Evolutionary conservation across 306 rosid species (phyloP), one percentile per base, ranked within the genome.

Genomic region (Prunus mume): DNA sequence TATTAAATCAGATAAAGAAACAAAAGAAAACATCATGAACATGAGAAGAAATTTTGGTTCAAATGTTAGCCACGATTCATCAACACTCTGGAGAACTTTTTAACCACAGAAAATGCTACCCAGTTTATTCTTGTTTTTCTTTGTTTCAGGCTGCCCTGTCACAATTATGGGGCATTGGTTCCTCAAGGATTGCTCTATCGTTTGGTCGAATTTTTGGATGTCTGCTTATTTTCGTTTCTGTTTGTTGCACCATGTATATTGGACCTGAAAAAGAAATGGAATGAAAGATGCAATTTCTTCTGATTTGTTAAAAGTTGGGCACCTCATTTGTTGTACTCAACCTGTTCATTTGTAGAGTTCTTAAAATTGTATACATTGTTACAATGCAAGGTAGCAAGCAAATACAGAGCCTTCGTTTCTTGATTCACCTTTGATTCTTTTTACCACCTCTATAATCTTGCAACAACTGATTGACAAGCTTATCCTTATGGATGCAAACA

Each of bases 221-320:
- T 78, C 56, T 89, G 24, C 88, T 93, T 24, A 82, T 93, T 75
- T 83, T 88, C 13, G 18, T 89, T 65, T 93, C 97, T 25, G 82
- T 82, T n/a, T 63, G 83, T 81, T 82, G 69, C 85, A 93, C 97
- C 56, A 50, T 93, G 76, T 93, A 87, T 69, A 52, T 86, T 71
- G 97, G 97, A 80, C 93, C 97, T n/a, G 91, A 90, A 51, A 93
- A 75, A 79, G 96, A 90, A 68, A 75, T 34, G 47, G 92, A 82
- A 72, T 76, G 81, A 91, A 32, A 56, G 51, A 68, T 32, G 45
- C 74, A 58, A 27, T 54, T 71, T 76, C 64, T 13, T 74, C 50
- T 78, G 18, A 50, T 56, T 65, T 65, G n/a, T 83, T 51, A 67
- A 34, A 71, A 38, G 43, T 38, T 38, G 43, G 43, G 43, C 43